These are phyloP conservation scores for Trametes cubensis DNA, from an alignment of 768 basidiomycete genomes.

Conservation along the genomic window DNA sequence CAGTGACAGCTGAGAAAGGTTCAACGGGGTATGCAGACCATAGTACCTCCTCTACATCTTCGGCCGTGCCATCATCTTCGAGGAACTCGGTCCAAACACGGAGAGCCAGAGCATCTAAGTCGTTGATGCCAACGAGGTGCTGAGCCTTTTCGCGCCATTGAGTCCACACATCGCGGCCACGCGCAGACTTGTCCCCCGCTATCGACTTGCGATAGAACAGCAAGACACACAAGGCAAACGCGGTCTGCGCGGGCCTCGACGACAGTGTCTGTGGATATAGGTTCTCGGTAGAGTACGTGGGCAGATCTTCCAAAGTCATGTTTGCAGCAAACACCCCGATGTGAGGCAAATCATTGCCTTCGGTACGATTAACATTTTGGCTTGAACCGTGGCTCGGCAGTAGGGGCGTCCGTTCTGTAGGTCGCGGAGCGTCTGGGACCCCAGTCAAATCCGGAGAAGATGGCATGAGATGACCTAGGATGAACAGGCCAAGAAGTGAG, in stretches of 20 bases:
- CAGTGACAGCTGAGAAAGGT: slow-evolving; percentile 22
- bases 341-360: slow-evolving; percentile 1
- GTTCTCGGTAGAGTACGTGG: slow-evolving; percentile 7
- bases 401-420: slow-evolving; percentile 28
- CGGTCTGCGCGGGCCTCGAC: slow-evolving; percentile 15
- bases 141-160: slow-evolving; percentile 41
- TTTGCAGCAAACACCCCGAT: slow-evolving; percentile 24
- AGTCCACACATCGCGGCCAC: slow-evolving; percentile 44
- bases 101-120: slow-evolving; percentile 39
- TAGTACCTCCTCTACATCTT: slow-evolving; percentile 50
- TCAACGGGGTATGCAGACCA: slow-evolving; percentile 49
- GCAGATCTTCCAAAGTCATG: slow-evolving; percentile 19
- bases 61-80: slow-evolving; percentile 39
- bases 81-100: slow-evolving; percentile 49
- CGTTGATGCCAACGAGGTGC: slow-evolving; percentile 30
- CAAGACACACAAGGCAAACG: slow-evolving; percentile 31
- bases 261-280: slow-evolving; percentile 20
- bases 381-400: slow-evolving; percentile 7
- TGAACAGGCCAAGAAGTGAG: no score
- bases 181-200: not conserved
- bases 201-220: slow-evolving; percentile 25
- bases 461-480: no score
- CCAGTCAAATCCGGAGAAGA: no score
- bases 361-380: not conserved
- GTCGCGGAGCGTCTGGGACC: not conserved